Percentiles rank a stretch among this genome's conserved stretches.
Conservation (phyloP, 345 rosid genomes). For the Crucihimalaya himalaica region DNA sequence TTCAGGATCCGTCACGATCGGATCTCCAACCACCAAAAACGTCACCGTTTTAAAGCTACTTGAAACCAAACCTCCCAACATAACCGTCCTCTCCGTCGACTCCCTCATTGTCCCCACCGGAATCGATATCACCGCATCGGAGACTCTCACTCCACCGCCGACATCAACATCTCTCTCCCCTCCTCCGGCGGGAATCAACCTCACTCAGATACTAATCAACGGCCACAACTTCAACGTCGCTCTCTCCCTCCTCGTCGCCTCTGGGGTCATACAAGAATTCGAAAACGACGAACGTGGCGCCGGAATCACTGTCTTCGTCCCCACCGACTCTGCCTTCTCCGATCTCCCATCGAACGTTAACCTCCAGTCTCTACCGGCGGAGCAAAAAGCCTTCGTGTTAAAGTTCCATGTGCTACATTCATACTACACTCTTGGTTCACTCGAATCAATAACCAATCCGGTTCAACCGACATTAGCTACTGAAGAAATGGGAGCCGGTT, state of each 20-base stretch:
- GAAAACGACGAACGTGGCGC: constrained; percentile 87
- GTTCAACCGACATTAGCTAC: constrained; percentile 92
- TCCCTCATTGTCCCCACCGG: constrained; percentile 68
- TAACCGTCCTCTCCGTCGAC: constrained; percentile 65
- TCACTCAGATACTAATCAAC: constrained; percentile 70
- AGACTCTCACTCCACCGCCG: constrained; percentile 53
- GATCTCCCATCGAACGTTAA: constrained; percentile 63
- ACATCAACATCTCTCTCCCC: constrained; percentile 23
- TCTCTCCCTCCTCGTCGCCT: constrained; percentile 74
- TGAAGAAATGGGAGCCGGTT: constrained; percentile 74
- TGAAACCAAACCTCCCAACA: constrained; percentile 63
- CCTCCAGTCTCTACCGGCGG: constrained; percentile 77
- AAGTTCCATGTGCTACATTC: constrained; percentile 88
- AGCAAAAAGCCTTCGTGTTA: constrained; percentile 64
- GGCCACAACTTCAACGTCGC: constrained; percentile 89
- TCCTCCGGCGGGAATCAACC: constrained; percentile 57
- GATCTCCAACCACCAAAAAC: constrained; percentile 53
- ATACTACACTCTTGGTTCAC: constrained; percentile 86
- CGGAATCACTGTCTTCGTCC: constrained; percentile 86
- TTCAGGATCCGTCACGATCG: constrained; percentile 51
- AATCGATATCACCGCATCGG: constrained; percentile 73
- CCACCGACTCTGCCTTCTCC: constrained; percentile 73
- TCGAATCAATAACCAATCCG: constrained; percentile 88
- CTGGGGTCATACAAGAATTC: constrained; percentile 73
- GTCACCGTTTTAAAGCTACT: constrained; percentile 59